Base-by-base conservation (phyloP, 306 rosid species). In the Vigna nakashimae region DNA sequence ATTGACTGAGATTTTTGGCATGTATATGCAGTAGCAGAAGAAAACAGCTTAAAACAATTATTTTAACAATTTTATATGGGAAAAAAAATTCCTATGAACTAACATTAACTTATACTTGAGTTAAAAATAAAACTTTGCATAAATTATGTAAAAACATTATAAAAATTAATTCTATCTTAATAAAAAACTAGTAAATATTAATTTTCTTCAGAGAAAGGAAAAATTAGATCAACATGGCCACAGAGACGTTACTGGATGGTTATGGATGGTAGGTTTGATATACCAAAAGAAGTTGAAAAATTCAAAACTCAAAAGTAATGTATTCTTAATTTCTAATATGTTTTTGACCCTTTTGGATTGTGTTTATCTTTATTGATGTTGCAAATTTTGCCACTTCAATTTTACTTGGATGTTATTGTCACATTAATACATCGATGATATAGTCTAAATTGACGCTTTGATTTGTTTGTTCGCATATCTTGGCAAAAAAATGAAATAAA, bases 231-330 rank as follows among this genome's bases (percentile, higher is more conserved):
- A 30, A 30, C 4, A 30, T 59, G 65, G 42, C 10, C 18, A 13
- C 18, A 24, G 0, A 13, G 11, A 9, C 9, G 3, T 30, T 17
- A 12, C 5, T 6, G 80, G 64, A 36, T 75, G 12, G 64, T 9
- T 40, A 46, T 14, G 65, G 52, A 71, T 36, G 26, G 55, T 36
- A 65, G 55, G 73, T 50, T 76, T 32, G 72, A 75, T 75, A 18
- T 50, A 63, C 72, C 79, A 62, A 62, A 32, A 63, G 30, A 20
- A 75, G 62, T 32, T 30, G 50, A 75, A 75, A 30, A 26, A 12
- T 46, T 4, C 13, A 30, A 18, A 13, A 48, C 22, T 32, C 62
- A 75, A 24, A 42, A 43, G 5, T 32, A 75, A 62, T 30, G 1
- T 64, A 63, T 34, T 15, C 38, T 63, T 11, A 4, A 63, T 56